Evolutionary conservation across 2,329 filamentous ascomycete species (phyloP), one percentile per base, ranked within the genome.

Genomic region (Trichoderma atrobrunneum): DNA sequence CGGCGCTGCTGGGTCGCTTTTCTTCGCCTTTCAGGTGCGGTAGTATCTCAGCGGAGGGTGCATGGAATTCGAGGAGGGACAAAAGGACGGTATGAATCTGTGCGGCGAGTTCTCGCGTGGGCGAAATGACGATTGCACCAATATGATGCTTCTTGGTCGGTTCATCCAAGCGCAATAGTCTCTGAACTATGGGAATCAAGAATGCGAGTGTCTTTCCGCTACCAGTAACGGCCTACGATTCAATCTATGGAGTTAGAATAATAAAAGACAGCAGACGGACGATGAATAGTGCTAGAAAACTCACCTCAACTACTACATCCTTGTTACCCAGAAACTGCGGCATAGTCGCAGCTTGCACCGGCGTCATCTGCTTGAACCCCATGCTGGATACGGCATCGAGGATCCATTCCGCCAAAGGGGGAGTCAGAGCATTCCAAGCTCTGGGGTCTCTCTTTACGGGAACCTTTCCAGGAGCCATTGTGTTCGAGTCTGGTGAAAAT

Each of bases 311-410:
- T 1, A 97, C 94, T 5, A 97, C 93, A 81, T 97, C 94, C 78
- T 97, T 97, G 80, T 97, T 93, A 66, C 90, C 91, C 83, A 95
- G 91, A 79, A 97, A 96, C 66, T 97, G 88, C 14, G 94, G 94
- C 75, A 98, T 92, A 5, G 93, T 92, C 72, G 94, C 95, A 59
- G 95, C 93, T 83, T 98, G 95, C n/a, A 98, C 95, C 1, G 95
- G 95, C 4, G 95, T 98, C 87, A 96, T 95, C 80, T 92, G 91
- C 74, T 87, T 85, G 81, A 97, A 97, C 73, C 94, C 93, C 91
- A 96, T 95, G 75, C 91, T 89, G 64, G 90, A 87, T 63, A 97
- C 90, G 72, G 94, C 94, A 75, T 97, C 93, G 69, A 96, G 85
- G 71, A 96, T 90, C 94, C 95, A 98, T 89, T 81, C 78, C 36